Evolutionary conservation across 225 moss, liverwort and hornwort species (phyloP).

Genomic region (Climacium dendroides): DNA sequence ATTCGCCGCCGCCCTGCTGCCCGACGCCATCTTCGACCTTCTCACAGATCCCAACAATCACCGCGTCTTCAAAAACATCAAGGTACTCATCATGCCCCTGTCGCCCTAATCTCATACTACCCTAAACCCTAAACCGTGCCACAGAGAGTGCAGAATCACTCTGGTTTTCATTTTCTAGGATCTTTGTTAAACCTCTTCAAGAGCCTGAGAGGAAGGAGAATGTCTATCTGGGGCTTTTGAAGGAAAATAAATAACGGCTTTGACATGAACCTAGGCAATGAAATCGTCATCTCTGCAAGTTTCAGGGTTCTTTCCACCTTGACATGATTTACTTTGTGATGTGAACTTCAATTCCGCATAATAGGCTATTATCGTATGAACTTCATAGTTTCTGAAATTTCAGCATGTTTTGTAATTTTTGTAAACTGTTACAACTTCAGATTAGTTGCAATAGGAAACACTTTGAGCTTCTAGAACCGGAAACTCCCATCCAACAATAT

Average conservation of each 20-base stretch:
- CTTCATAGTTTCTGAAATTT: neutral
- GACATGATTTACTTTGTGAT: neutral
- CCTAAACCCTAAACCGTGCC: too few relatives aligned
- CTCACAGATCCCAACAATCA: conserved; percentile 78
- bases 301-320: neutral
- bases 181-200: neutral
- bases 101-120: too few relatives aligned
- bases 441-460: neutral
- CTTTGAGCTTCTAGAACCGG: neutral
- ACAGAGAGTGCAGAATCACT: neutral
- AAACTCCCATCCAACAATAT: neutral
- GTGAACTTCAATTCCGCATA: neutral
- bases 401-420: neutral
- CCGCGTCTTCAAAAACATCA: conserved; percentile 79
- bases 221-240: neutral
- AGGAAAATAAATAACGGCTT: too few relatives aligned
- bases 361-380: neutral
- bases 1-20: conserved; percentile 57
- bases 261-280: neutral
- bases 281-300: neutral
- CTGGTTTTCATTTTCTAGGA: neutral
- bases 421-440: neutral
- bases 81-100: conserved; percentile 10
- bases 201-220: neutral
- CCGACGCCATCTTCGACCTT: conserved; percentile 63